Conservation (phyloP, 257 asterid genomes). For the Ajuga chamaepitys region DNA sequence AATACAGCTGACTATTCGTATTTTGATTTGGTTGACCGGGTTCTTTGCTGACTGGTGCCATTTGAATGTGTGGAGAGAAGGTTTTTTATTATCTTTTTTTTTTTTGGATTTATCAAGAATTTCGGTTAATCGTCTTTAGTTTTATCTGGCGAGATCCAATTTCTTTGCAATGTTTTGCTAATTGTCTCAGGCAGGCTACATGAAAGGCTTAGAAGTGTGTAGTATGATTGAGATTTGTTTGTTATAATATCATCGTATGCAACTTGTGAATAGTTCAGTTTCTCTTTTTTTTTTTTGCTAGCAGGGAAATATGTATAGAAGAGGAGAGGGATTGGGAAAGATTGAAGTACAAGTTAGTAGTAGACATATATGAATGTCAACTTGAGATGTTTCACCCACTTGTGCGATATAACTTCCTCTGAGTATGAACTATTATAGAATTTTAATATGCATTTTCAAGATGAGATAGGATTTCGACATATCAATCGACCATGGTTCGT, state of each 20-base stretch:
- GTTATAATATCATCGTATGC: conserved; percentile 4
- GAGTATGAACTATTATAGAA: too few relatives aligned
- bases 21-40: conserved; percentile 28
- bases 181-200: conserved; percentile 14
- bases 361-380: too few relatives aligned
- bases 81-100: conserved; percentile 25
- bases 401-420: too few relatives aligned
- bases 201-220: conserved; percentile 3
- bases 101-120: conserved; percentile 24
- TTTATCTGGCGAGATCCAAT: conserved; percentile 45
- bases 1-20: conserved; percentile 41
- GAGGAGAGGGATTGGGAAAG: too few relatives aligned
- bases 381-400: too few relatives aligned
- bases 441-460: too few relatives aligned
- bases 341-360: too few relatives aligned
- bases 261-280: not conserved
- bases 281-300: not conserved
- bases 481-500: too few relatives aligned
- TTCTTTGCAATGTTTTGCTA: conserved; percentile 27
- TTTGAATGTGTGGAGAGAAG: conserved; percentile 20
- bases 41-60: conserved; percentile 23
- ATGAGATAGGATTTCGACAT: too few relatives aligned
- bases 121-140: conserved; percentile 41
- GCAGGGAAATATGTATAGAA: too few relatives aligned
- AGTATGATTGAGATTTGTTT: conserved; percentile 25